phyloP scores from a whole-genome alignment of 768 basidiomycete species.

The Russula sp. region DNA sequence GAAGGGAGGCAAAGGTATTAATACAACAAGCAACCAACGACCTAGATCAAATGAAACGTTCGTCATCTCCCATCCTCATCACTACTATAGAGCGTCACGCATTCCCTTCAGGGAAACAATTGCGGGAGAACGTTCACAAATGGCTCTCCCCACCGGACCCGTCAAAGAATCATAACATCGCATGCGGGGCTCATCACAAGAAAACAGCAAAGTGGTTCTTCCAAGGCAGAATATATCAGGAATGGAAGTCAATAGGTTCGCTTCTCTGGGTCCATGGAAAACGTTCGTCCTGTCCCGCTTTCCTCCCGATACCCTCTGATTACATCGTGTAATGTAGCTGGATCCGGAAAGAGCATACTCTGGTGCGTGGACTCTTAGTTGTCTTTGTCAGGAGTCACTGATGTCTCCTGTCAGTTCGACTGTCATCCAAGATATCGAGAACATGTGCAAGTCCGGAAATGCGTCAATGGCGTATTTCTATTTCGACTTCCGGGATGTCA shows the following conservation, averaged over 20 bases:
- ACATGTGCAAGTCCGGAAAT: not conserved
- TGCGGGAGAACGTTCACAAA: not conserved
- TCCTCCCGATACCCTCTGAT: too few relatives aligned
- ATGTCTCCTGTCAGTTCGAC: not conserved
- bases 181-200: not conserved
- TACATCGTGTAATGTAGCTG: not conserved
- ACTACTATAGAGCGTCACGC: not conserved
- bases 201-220: constrained; percentile 4
- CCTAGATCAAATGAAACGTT: too few relatives aligned
- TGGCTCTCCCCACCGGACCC: constrained; percentile 21
- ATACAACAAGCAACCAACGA: too few relatives aligned
- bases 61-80: too few relatives aligned
- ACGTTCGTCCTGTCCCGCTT: not conserved
- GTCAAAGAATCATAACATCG: not conserved
- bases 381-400: too few relatives aligned
- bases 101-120: too few relatives aligned
- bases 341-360: constrained; percentile 11
- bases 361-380: not conserved
- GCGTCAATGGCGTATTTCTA: constrained; percentile 7
- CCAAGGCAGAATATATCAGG: not conserved
- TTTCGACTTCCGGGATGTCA: constrained; percentile 1
- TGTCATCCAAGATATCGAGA: not conserved
- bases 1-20: too few relatives aligned
- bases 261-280: constrained; percentile 13
- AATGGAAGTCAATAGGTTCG: constrained; percentile 7